Percentiles rank a stretch among this genome's conserved stretches.
Conservation (phyloP, 495 filamentous ascomycete genomes). For the Paragyromitra xinjiangensis region DNA sequence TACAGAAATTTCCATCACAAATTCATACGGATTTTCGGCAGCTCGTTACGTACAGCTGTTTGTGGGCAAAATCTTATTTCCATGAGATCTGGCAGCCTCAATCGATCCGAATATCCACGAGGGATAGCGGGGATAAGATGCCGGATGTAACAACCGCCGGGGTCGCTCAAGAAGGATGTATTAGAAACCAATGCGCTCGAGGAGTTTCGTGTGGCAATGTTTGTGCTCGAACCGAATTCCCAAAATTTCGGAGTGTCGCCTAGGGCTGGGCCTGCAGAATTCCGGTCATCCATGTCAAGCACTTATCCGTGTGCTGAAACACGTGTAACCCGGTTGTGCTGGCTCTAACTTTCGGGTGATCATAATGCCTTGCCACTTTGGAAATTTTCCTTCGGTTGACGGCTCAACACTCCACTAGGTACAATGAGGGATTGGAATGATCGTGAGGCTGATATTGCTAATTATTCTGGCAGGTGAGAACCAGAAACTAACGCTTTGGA, state of each 20-base stretch:
- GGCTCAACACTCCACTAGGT: not conserved
- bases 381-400: constrained; percentile 6
- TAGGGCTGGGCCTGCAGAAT: constrained; percentile 2
- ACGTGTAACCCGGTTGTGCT: constrained; percentile 26
- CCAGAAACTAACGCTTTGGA: not conserved
- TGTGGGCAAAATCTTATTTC: too few species aligned
- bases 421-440: not conserved
- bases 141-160: too few species aligned
- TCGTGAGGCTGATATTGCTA: not conserved
- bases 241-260: not conserved
- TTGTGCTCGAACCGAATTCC: not conserved
- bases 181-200: too few species aligned
- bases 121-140: too few species aligned
- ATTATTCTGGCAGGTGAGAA: not conserved
- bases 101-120: too few species aligned
- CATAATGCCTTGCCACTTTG: not conserved
- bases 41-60: too few species aligned
- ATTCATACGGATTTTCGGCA: too few species aligned
- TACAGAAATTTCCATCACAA: too few species aligned
- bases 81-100: too few species aligned
- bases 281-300: not conserved
- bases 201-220: not conserved
- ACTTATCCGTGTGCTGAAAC: constrained; percentile 5
- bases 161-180: too few species aligned
- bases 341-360: constrained; percentile 18